phyloP scores from a whole-genome alignment of 1,139 yeast species.

The Spathaspora sp. region DNA sequence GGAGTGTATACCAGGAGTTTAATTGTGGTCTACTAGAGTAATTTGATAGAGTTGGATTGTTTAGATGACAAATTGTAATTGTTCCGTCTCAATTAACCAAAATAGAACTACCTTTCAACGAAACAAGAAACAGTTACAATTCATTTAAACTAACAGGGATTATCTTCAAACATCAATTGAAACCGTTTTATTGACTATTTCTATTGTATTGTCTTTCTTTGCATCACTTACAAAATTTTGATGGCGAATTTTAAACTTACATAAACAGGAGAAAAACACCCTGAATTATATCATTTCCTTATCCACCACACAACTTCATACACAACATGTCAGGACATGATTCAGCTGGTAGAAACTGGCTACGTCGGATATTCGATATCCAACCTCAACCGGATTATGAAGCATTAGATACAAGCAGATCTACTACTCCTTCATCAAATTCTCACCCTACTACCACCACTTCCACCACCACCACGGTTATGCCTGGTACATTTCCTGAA shows the following conservation, averaged over 20 bases:
- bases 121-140: neutral
- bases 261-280: neutral
- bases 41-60: too few species aligned
- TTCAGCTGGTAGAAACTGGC: neutral
- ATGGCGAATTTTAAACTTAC: too few species aligned
- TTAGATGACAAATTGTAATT: neutral
- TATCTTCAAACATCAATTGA: too few species aligned
- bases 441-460: neutral
- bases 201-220: too few species aligned
- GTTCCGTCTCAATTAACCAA: too few species aligned
- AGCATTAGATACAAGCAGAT: neutral
- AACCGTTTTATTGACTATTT: too few species aligned
- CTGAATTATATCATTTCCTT: neutral
- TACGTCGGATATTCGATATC: neutral
- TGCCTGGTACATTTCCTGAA: slow-evolving; percentile 14
- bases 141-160: neutral
- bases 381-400: slow-evolving; percentile 1
- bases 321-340: neutral
- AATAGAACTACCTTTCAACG: neutral
- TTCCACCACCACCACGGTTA: neutral
- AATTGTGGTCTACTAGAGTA: too few species aligned
- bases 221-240: too few species aligned
- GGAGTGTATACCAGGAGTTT: too few species aligned
- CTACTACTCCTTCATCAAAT: neutral
- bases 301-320: neutral